Percentiles rank a stretch among this genome's conserved stretches.
Evolutionary conservation across 192 early-diverging fungal species (phyloP).

Genomic region (Podila horticola): DNA sequence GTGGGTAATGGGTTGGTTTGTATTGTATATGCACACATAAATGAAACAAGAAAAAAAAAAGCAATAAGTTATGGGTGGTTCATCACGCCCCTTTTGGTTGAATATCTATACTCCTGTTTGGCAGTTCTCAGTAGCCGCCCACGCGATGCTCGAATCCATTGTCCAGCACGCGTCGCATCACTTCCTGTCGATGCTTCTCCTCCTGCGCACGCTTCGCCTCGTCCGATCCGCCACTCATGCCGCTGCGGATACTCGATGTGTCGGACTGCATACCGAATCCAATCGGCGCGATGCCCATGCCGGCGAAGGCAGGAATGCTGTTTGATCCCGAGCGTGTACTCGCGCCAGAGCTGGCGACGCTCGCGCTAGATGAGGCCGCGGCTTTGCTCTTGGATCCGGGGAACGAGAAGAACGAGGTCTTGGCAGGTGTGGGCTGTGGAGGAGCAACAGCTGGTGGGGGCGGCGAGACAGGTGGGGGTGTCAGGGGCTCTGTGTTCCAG

Average conservation of each 20-base stretch:
- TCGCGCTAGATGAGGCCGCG: background rate
- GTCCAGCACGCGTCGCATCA: constrained; percentile 26
- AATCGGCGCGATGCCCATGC: constrained; percentile 15
- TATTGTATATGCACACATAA: too few species aligned
- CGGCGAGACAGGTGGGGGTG: constrained; percentile 37
- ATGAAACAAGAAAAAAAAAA: too few species aligned
- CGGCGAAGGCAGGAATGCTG: constrained; percentile 18
- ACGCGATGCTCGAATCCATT: background rate
- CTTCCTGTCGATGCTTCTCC: constrained; percentile 6
- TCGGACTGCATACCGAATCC: constrained; percentile 10
- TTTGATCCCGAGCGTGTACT: constrained; percentile 21
- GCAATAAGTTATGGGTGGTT: too few species aligned
- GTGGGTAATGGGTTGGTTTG: too few species aligned
- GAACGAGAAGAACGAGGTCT: constrained; percentile 47
- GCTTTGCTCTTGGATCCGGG: constrained; percentile 28
- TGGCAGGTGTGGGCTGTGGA: constrained; percentile 8
- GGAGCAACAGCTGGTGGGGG: constrained; percentile 21
- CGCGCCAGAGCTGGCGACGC: constrained; percentile 22
- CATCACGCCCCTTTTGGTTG: too few species aligned
- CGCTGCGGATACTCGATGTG: constrained; percentile 26
- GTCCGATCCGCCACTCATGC: constrained; percentile 27
- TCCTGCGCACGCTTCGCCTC: constrained; percentile 12
- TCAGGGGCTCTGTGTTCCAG: constrained; percentile 47
- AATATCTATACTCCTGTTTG: too few species aligned
- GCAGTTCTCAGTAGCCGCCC: too few species aligned